Percentiles rank a stretch among this genome's conserved stretches.
Conservation (phyloP, 2,329 filamentous ascomycete genomes). For the Neoscytalidium dimidiatum region DNA sequence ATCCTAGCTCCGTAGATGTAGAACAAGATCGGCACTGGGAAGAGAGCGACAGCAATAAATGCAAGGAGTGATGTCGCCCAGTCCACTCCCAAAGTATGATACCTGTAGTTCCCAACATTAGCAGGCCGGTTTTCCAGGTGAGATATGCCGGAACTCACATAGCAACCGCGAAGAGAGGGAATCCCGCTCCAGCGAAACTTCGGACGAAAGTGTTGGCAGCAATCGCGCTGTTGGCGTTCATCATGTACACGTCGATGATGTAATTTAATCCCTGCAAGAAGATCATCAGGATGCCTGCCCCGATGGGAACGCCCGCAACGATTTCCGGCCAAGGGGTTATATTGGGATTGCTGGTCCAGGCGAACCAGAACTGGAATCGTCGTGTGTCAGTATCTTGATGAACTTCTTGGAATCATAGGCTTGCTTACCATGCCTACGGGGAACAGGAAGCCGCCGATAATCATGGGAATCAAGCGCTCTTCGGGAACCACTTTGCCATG, state of each 20-base stretch:
- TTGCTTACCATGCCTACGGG: constrained; percentile 41
- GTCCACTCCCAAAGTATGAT: constrained; percentile 34
- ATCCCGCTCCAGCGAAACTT: constrained; percentile 25
- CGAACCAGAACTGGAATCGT: constrained; percentile 49
- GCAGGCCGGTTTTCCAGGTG: background rate
- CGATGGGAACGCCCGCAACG: constrained; percentile 44
- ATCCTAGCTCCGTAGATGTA: constrained; percentile 38
- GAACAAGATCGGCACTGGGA: constrained; percentile 39
- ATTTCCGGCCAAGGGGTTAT: constrained; percentile 47
- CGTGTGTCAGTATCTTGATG: background rate
- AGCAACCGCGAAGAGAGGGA: constrained; percentile 25
- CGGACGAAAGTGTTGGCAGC: constrained; percentile 29
- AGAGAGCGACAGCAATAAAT: constrained; percentile 34
- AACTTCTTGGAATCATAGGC: background rate
- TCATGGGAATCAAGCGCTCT: constrained; percentile 50
- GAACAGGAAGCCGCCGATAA: constrained; percentile 55
- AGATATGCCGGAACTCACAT: constrained; percentile 22
- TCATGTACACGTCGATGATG: constrained; percentile 48
- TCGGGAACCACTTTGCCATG: constrained; percentile 43
- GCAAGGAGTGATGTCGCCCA: constrained; percentile 37
- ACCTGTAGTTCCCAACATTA: constrained; percentile 25
- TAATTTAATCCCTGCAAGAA: constrained; percentile 50
- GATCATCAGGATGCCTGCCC: constrained; percentile 47
- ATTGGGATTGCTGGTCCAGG: constrained; percentile 51
- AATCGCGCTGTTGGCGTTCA: constrained; percentile 34